These are phyloP conservation scores for Capsella rubella DNA, from an alignment of 441 rosid species.

Conservation along the genomic window DNA sequence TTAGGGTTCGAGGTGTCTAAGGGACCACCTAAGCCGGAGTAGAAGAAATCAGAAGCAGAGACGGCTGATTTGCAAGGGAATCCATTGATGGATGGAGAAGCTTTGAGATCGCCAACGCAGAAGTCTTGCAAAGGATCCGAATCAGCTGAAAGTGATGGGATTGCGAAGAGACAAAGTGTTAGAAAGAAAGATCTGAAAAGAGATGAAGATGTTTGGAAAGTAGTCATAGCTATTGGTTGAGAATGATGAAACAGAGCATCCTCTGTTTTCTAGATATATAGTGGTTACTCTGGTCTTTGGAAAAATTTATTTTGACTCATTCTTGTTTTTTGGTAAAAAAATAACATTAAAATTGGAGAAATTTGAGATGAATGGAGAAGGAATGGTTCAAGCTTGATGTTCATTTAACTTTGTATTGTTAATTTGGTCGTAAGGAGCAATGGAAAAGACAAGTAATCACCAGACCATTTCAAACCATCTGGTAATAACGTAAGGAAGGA, in stretches of 20 bases:
- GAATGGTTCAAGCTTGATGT: neutral
- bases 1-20: conserved; percentile 59
- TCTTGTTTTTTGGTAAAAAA: neutral
- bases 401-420: neutral
- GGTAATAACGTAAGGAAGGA: neutral
- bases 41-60: conserved; percentile 73
- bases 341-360: neutral
- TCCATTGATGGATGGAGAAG: conserved; percentile 57
- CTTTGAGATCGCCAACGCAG: conserved; percentile 59
- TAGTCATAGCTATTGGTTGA: conserved; percentile 42
- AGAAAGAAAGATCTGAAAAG: conserved; percentile 32
- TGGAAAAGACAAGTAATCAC: neutral
- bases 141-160: conserved; percentile 53
- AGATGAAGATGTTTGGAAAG: conserved; percentile 22
- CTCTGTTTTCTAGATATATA: conserved; percentile 20
- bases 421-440: conserved; percentile 3
- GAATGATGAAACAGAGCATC: conserved; percentile 34
- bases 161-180: conserved; percentile 45
- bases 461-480: conserved; percentile 10
- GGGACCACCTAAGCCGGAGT: conserved; percentile 54
- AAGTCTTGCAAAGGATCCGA: conserved; percentile 77
- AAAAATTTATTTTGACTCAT: neutral
- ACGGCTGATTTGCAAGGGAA: conserved; percentile 76
- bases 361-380: neutral
- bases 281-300: conserved; percentile 5